Base-by-base conservation (phyloP, 2,329 filamentous ascomycete genomes). In the Didymella exigua region DNA sequence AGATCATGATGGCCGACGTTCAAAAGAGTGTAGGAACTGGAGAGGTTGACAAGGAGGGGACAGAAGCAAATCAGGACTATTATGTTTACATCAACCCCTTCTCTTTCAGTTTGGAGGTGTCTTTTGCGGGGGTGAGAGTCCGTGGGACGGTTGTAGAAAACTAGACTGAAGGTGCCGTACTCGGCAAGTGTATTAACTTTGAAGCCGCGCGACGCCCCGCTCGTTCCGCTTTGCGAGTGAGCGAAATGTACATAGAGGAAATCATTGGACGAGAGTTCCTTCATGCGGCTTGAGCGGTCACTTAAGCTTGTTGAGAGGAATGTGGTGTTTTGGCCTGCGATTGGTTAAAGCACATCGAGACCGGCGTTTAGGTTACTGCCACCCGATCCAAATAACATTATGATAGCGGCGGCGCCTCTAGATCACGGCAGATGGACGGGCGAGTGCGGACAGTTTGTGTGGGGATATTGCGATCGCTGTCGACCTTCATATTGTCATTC, bases 211-310 rank as follows among this genome's bases (percentile, higher is more conserved):
- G 30, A 27, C 9, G 30, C 29, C 34, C 52, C 34, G 29, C 41
- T 21, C 18, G 18, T 41, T 8, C 19, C 16, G 23, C 23, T 27
- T 4, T n/a, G 42, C 13, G 27, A 14, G 13, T 13, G 5, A 21
- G 13, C 2, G 5, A 19, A 36, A 24, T 11, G 23, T 1, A 27
- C 8, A 18, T 7, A 21, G 18, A 31, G 36, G 16, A 11, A 23
- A 16, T 23, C 13, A 66, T 66, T 64, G 62, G 62, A 34, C 24
- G 27, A 34, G 40, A 34, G 38, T n/a, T 54, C 34, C 10, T 46
- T 47, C 58, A 38, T 21, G 45, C 49, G 56, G 56, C 54, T 50
- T 56, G 31, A 37, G 44, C 52, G 45, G 33, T 56, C 56, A 56
- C 47, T 59, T 55, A 40, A 55, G 49, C 50, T 49, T 61, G 48